Evolutionary conservation across 805 yeast genomes (phyloP), one percentile per base, ranked within the genome.

Genomic region (Kazachstania kunashirensis): DNA sequence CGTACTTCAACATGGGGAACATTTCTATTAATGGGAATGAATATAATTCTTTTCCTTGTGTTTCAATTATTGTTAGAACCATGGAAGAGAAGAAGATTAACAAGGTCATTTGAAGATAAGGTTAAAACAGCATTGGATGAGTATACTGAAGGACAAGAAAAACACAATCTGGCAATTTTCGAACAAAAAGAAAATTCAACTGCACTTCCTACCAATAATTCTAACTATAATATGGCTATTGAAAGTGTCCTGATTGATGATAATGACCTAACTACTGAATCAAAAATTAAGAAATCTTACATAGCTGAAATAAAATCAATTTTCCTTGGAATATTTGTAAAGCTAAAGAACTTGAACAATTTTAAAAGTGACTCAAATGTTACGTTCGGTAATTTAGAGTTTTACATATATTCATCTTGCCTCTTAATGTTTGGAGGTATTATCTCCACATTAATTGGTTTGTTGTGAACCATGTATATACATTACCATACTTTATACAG

Each of bases 1-100:
- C 73, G 88, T 46, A 85, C 94, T 5, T 84, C 95, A 5, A 88
- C 97, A 0, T 92, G 96, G 94, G 98, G 97, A 2, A 92, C 99
- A 0, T 77, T 92, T 70, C 63, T 79, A 4, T 67, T 92, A 29
- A 85, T 88, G 94, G 92, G 85, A 1, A 71, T 85, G 44, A 92
- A 92, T 62, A 70, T 89, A 18, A 35, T 82, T 7, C 58, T 94
- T 19, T 86, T 92, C 45, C 52, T 86, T 3, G 65, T 83, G 6
- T 92, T 94, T 13, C 95, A 94, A 46, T 65, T 92, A 47, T 67
- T 86, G 1, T 74, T 92, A 33, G 99, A 92, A 62, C 98, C 99
- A 0, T 85, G 95, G 89, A 92, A 86, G 53, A 66, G 98, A 45
- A 66, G 75, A 40, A 66, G 88, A 39, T 63, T 92, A 42, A 94